A percentile compares a stretch with the other conserved stretches of the same genome.
Conservation (phyloP, 2,329 filamentous ascomycete species). For the Spiromastix sp. region DNA sequence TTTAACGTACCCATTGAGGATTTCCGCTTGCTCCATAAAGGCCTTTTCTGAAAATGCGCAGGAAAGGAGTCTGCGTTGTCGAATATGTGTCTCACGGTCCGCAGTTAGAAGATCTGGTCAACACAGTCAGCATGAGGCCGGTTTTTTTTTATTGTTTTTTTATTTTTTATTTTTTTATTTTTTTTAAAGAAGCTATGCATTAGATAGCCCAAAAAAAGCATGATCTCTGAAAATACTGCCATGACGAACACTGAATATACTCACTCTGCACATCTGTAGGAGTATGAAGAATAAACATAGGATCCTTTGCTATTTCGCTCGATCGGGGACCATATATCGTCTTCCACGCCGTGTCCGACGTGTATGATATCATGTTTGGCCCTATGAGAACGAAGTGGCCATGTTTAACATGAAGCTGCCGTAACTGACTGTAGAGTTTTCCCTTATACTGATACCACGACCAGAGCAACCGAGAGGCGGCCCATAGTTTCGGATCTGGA, state of each 20-base stretch:
- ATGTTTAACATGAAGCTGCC: conserved; percentile 16
- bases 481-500: conserved; percentile 7
- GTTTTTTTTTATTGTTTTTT: not conserved
- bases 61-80: conserved; percentile 23
- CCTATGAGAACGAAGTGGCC: conserved; percentile 28
- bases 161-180: too few species aligned
- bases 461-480: conserved; percentile 4
- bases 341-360: conserved; percentile 20
- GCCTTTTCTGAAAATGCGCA: conserved; percentile 27
- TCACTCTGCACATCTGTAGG: conserved; percentile 10
- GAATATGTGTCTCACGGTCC: conserved; percentile 18
- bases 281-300: conserved; percentile 12
- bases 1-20: conserved; percentile 22
- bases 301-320: conserved; percentile 18
- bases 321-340: conserved; percentile 27
- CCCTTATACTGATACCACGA: conserved; percentile 2
- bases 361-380: conserved; percentile 30
- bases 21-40: conserved; percentile 22
- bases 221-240: too few species aligned
- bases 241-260: too few species aligned
- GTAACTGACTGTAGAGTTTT: conserved; percentile 1
- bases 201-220: too few species aligned
- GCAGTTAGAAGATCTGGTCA: conserved; percentile 17
- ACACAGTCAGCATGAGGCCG: not conserved
- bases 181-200: too few species aligned